A percentile compares a stretch with the other conserved stretches of the same genome.
Conservation (phyloP, 257 asterid genomes). For the Solanum ossicruentum region DNA sequence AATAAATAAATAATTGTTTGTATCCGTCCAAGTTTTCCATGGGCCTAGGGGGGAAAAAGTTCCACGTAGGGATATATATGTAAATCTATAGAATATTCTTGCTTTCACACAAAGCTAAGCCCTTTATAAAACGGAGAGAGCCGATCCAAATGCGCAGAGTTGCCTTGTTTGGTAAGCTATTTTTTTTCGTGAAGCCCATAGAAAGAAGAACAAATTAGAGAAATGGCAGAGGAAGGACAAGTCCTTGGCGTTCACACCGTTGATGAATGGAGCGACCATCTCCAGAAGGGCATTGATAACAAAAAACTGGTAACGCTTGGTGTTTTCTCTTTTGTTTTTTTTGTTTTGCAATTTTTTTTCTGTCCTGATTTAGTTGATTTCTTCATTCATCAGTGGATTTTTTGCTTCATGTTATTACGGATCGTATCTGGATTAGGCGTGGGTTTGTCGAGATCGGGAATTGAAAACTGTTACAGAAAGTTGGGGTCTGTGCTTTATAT, state of each 20-base stretch:
- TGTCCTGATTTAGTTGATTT: not conserved
- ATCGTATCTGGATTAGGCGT: not conserved
- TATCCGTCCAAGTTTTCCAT: not conserved
- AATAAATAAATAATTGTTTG: not conserved
- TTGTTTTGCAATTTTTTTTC: not conserved
- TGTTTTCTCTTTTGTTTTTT: not conserved
- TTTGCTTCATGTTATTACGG: not conserved
- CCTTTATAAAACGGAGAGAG: not conserved
- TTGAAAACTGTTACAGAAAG: not conserved
- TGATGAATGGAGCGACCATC: constrained; percentile 57
- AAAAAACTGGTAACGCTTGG: constrained; percentile 35
- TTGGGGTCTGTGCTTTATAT: not conserved
- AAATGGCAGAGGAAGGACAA: constrained; percentile 60
- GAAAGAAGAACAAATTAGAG: not conserved
- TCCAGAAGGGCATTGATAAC: constrained; percentile 51
- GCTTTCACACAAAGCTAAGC: not conserved
- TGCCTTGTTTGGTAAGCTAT: not conserved
- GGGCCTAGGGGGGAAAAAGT: not conserved
- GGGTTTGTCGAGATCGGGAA: not conserved
- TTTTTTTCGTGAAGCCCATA: not conserved
- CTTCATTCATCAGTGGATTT: not conserved
- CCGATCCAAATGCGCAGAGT: not conserved
- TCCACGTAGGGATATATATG: not conserved
- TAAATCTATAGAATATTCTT: not conserved
- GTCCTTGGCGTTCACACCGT: constrained; percentile 64